phyloP scores from a whole-genome alignment of 768 basidiomycete genomes.

The Lentinula aciculospora region DNA sequence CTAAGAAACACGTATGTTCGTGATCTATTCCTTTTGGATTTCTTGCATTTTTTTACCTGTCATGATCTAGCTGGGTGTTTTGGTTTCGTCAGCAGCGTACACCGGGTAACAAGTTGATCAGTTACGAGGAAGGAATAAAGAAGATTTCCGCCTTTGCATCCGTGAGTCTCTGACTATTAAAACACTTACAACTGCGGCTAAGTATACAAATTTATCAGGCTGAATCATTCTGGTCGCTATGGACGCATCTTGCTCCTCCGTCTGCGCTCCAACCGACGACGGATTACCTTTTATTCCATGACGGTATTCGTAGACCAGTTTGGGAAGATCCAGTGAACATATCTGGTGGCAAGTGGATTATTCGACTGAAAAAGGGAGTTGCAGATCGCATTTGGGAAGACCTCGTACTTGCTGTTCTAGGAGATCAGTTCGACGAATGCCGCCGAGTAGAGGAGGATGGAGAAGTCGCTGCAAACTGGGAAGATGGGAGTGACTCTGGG shows the following conservation, averaged over 20 bases:
- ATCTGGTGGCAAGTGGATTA: conserved; percentile 91
- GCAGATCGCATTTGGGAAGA: conserved; percentile 92
- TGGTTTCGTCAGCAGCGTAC: conserved; percentile 90
- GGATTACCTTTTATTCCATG: conserved; percentile 90
- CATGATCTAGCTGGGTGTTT: conserved; percentile 68
- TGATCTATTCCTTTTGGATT: conserved; percentile 22
- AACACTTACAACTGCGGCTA: not conserved
- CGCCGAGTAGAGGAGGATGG: conserved; percentile 31
- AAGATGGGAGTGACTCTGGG: conserved; percentile 28
- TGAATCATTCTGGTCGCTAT: conserved; percentile 93
- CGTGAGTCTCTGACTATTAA: conserved; percentile 27
- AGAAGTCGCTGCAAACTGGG: conserved; percentile 25
- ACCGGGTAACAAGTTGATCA: conserved; percentile 84
- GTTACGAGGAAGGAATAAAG: conserved; percentile 94
- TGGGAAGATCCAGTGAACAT: conserved; percentile 95
- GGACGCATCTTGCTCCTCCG: conserved; percentile 86
- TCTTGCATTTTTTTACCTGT: conserved; percentile 12
- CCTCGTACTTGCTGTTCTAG: conserved; percentile 78
- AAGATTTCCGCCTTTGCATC: conserved; percentile 87
- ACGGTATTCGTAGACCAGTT: conserved; percentile 78
- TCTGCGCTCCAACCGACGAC: conserved; percentile 83
- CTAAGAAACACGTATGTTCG: conserved; percentile 87
- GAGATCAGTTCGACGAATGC: conserved; percentile 83
- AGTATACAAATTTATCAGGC: conserved; percentile 47
- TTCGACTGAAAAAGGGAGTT: conserved; percentile 86